phyloP scores from a whole-genome alignment of 768 basidiomycete species.

The Kwoniella botswanensis region DNA sequence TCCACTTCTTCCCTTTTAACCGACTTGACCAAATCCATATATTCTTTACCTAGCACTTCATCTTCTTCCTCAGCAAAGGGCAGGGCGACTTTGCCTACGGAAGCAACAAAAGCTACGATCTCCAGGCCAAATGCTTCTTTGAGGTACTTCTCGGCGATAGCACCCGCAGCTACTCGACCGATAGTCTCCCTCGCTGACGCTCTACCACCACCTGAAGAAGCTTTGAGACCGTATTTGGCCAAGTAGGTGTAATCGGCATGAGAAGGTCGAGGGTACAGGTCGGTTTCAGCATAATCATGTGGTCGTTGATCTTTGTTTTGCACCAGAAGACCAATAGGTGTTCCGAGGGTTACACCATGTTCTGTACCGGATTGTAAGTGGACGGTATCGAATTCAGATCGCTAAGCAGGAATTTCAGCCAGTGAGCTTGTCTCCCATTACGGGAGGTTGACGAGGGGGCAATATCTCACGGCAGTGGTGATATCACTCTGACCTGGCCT shows the following conservation, averaged over 20 bases:
- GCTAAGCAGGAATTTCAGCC: slow-evolving; percentile 61
- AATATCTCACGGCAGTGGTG: slow-evolving; percentile 81
- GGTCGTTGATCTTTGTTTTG: slow-evolving; percentile 98
- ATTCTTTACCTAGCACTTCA: slow-evolving; percentile 75
- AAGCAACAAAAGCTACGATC: slow-evolving; percentile 95
- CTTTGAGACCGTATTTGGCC: slow-evolving; percentile 96
- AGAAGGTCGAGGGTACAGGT: slow-evolving; percentile 93
- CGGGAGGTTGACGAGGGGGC: background rate
- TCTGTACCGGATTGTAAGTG: slow-evolving; percentile 92
- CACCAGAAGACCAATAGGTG: slow-evolving; percentile 94
- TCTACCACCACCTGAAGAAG: slow-evolving; percentile 92
- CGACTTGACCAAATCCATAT: slow-evolving; percentile 73
- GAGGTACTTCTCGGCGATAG: slow-evolving; percentile 96
- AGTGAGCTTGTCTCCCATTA: background rate
- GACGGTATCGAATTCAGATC: slow-evolving; percentile 94
- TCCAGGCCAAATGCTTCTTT: slow-evolving; percentile 84
- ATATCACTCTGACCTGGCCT: slow-evolving; percentile 95
- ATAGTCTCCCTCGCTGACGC: slow-evolving; percentile 96
- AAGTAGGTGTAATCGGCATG: slow-evolving; percentile 99
- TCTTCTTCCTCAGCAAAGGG: slow-evolving; percentile 70
- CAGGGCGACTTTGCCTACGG: slow-evolving; percentile 89
- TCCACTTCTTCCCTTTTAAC: slow-evolving; percentile 89
- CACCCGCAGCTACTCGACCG: slow-evolving; percentile 97
- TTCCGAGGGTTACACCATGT: slow-evolving; percentile 92
- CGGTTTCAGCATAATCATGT: slow-evolving; percentile 97